phyloP scores from a whole-genome alignment of 768 basidiomycete species.

The Mycena polygramma region DNA sequence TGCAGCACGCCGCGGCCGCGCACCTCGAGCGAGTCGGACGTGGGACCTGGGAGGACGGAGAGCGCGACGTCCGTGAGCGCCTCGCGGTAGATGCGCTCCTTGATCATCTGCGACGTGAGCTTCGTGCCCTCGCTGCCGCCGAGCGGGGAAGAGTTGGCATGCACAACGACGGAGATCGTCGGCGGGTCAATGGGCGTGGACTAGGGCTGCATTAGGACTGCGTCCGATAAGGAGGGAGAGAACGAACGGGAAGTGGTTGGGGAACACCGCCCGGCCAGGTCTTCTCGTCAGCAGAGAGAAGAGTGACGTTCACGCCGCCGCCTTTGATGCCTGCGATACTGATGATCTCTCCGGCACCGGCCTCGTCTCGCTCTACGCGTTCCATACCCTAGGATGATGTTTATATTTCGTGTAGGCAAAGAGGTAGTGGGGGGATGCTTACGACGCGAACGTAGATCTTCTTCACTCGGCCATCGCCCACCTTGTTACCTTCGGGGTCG shows the following conservation, averaged over 20 bases:
- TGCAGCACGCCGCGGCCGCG: conserved; percentile 64
- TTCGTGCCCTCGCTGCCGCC: conserved; percentile 62
- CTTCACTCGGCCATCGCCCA: conserved; percentile 65
- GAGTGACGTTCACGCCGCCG: conserved; percentile 61
- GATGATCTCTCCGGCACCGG: conserved; percentile 64
- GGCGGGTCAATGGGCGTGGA: conserved; percentile 65
- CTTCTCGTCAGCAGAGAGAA: conserved; percentile 56
- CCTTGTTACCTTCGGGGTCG: conserved; percentile 57
- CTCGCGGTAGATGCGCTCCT: conserved; percentile 63
- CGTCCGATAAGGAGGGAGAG: not conserved
- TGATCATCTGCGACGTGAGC: conserved; percentile 63
- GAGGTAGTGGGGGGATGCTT: conserved; percentile 30
- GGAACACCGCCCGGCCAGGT: conserved; percentile 57
- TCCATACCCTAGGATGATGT: conserved; percentile 50
- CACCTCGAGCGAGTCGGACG: conserved; percentile 63
- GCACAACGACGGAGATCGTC: conserved; percentile 61
- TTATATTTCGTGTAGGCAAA: conserved; percentile 37
- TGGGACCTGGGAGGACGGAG: conserved; percentile 62
- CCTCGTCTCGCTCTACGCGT: conserved; percentile 57
- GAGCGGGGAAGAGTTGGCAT: conserved; percentile 63
- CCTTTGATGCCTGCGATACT: conserved; percentile 63
- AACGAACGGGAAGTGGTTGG: conserved; percentile 53
- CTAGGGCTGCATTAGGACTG: conserved; percentile 1
- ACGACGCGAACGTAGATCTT: conserved; percentile 48
- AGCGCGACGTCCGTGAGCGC: conserved; percentile 66